phyloP scores from a whole-genome alignment of 2,329 filamentous ascomycete species.

The Monilinia aucupariae region DNA sequence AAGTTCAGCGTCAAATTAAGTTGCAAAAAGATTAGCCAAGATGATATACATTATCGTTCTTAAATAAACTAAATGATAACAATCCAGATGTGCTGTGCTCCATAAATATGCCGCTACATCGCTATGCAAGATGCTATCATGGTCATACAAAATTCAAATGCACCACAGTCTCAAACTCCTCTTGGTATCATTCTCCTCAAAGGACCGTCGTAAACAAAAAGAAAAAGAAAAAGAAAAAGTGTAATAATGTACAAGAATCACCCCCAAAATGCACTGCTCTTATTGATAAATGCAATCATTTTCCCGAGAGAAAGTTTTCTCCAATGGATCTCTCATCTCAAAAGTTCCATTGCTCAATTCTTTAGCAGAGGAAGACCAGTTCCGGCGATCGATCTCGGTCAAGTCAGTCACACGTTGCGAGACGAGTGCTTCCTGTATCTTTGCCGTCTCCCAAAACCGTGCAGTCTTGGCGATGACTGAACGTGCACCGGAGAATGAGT shows the following conservation, averaged over 20 bases:
- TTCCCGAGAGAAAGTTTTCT: slow-evolving; percentile 40
- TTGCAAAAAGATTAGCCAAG: neutral
- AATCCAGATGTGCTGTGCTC: neutral
- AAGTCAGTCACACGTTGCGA: slow-evolving; percentile 26
- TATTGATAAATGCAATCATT: slow-evolving; percentile 30
- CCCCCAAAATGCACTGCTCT: neutral
- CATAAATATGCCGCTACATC: neutral
- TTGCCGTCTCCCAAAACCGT: slow-evolving; percentile 54
- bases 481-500: slow-evolving; percentile 48
- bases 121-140: slow-evolving; percentile 7
- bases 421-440: slow-evolving; percentile 39
- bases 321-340: slow-evolving; percentile 28
- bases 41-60: neutral
- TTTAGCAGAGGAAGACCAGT: slow-evolving; percentile 11
- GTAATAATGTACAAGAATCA: slow-evolving; percentile 14
- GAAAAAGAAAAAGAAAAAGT: neutral
- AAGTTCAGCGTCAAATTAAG: neutral
- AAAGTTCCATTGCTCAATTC: slow-evolving; percentile 20
- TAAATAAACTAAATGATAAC: neutral
- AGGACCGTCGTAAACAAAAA: slow-evolving; percentile 2
- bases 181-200: slow-evolving; percentile 15
- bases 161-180: slow-evolving; percentile 4
- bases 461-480: slow-evolving; percentile 51
- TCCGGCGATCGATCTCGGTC: slow-evolving; percentile 4
- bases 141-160: slow-evolving; percentile 10